phyloP scores from a whole-genome alignment of 1,139 yeast genomes.

The Kluyveromyces marxianus region DNA sequence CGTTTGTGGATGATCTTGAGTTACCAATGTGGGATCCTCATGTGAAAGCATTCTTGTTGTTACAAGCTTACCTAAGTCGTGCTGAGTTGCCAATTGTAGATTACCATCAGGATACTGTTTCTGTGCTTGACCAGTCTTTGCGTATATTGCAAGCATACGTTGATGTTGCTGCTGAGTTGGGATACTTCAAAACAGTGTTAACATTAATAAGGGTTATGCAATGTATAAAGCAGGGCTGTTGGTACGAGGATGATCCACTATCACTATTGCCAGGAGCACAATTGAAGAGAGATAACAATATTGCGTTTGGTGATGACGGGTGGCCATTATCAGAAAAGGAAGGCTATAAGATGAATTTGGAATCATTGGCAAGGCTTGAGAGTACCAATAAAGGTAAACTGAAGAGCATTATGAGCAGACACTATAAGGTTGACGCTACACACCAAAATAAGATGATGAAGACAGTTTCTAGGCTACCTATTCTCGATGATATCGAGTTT shows the following conservation, averaged over 20 bases:
- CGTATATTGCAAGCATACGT: constrained; percentile 91
- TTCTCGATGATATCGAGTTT: constrained; percentile 23
- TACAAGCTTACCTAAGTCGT: constrained; percentile 83
- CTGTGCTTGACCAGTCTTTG: constrained; percentile 87
- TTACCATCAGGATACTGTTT: constrained; percentile 86
- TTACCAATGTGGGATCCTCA: constrained; percentile 93
- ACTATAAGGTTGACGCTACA: constrained; percentile 12
- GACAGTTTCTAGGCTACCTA: constrained; percentile 43
- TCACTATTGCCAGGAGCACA: constrained; percentile 64
- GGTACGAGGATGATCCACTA: constrained; percentile 76
- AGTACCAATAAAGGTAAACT: constrained; percentile 8
- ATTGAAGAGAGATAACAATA: constrained; percentile 29
- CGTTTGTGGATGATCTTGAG: constrained; percentile 36
- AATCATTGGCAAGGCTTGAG: constrained; percentile 29
- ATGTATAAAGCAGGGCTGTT: constrained; percentile 78
- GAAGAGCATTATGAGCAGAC: constrained; percentile 8
- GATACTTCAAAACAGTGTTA: constrained; percentile 55
- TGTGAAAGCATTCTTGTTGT: constrained; percentile 74
- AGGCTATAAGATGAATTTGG: constrained; percentile 18
- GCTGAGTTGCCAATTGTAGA: constrained; percentile 90
- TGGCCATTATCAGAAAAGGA: constrained; percentile 11
- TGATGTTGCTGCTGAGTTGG: constrained; percentile 83
- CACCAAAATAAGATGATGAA: constrained; percentile 35
- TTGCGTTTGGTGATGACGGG: constrained; percentile 25
- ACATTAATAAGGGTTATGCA: constrained; percentile 67